These are phyloP conservation scores for Evernia prunastri DNA, from an alignment of 495 filamentous ascomycete species.

Conservation along the genomic window DNA sequence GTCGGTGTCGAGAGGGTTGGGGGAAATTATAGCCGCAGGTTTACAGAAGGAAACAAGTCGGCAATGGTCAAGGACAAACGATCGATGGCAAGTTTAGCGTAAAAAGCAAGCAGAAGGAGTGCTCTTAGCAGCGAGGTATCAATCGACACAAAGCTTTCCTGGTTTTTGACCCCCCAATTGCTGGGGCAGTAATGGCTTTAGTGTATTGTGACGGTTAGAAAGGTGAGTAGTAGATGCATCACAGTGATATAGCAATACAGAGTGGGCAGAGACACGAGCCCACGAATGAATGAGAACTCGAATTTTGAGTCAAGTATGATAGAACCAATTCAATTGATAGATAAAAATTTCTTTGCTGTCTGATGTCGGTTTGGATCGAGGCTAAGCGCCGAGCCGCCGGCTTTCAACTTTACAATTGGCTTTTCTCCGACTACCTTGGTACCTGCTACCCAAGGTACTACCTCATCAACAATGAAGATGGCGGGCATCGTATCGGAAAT, in stretches of 20 bases:
- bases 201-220: background rate
- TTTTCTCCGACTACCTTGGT: background rate
- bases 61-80: background rate
- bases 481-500: background rate
- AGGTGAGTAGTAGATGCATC: background rate
- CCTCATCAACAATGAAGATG: background rate
- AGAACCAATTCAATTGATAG: background rate
- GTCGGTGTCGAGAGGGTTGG: background rate
- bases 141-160: background rate
- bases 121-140: background rate
- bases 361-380: background rate
- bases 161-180: background rate
- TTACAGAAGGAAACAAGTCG: background rate
- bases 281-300: background rate
- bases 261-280: background rate
- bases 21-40: background rate
- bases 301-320: background rate
- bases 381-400: slow-evolving; percentile 7
- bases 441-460: no score
- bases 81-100: background rate
- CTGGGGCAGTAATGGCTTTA: background rate
- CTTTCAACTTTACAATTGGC: background rate
- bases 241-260: background rate
- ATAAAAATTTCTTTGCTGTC: background rate
- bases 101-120: background rate